Percentiles rank a stretch among this genome's conserved stretches.
Conservation (phyloP, 2,329 filamentous ascomycete species). For the Diaporthe helianthi region DNA sequence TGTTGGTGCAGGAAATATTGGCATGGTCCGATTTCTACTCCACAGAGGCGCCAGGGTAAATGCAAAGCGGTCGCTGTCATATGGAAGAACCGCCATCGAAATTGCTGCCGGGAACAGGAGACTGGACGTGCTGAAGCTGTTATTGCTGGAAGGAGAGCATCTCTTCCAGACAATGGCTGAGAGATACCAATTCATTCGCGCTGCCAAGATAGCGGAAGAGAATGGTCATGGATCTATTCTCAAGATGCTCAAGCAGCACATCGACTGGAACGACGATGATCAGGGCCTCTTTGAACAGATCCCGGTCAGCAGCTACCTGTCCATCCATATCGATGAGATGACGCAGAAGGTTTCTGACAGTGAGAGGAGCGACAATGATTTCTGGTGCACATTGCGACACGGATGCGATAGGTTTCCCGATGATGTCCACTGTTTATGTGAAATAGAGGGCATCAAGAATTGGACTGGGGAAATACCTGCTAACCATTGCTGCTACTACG, state of each 20-base stretch:
- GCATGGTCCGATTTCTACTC: background rate
- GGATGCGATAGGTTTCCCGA: no score
- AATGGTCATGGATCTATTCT: accelerated
- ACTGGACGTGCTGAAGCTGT: background rate
- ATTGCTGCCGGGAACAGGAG: background rate
- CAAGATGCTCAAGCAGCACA: background rate
- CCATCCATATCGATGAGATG: background rate
- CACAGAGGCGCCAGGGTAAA: background rate
- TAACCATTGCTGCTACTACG: background rate
- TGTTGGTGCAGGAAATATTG: background rate
- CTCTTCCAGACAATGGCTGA: background rate
- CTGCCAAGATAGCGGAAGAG: background rate
- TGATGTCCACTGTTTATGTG: accelerated
- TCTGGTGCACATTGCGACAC: no score
- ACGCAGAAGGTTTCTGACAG: background rate
- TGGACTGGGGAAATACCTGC: background rate
- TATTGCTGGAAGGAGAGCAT: background rate
- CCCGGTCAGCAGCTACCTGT: accelerated
- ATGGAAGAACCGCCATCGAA: background rate
- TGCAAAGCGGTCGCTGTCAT: background rate
- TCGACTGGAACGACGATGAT: background rate
- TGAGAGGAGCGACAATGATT: background rate
- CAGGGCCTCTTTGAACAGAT: background rate
- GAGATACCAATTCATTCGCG: slow-evolving; percentile 16
- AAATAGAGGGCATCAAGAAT: background rate